Base-by-base conservation (phyloP, 2,329 filamentous ascomycete species). In the Colletotrichum sp. region DNA sequence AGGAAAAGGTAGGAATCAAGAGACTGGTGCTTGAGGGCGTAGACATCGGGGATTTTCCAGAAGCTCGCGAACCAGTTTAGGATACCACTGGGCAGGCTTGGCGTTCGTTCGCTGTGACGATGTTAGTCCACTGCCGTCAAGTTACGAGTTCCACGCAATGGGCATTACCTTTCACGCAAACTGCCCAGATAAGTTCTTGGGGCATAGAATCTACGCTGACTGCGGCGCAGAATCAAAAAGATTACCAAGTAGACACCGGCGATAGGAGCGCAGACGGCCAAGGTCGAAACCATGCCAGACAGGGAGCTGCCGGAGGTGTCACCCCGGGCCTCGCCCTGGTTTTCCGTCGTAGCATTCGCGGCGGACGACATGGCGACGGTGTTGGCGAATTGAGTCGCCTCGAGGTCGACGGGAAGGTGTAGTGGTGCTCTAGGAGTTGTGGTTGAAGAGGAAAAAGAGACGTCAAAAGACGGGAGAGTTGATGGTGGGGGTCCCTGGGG, bases 1-100 rank as follows among this genome's bases (percentile, higher is more conserved):
- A 98, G 89, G 83, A 96, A 94, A 34, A 98, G 90, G 82, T 96
- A 98, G 15, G 94, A 93, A 84, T 98, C 96, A 80, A 98, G 90
- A 2, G 95, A 96, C 84, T 96, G 94, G 85, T 97, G 95, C 81
- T 96, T 94, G 32, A 98, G 90, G 39, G 95, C 92, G 81, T 95
- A 95, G 69, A 92, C 91, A 83, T 98, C 95, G 6, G 89, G 89
- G 72, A 91, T 88, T 80, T 89, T 90, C 86, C 90, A 92, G 85
- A 94, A 93, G 32, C 87, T 83, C n/a, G 83, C 84, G 69, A 94
- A 83, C 93, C 93, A 94, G 79, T 92, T 90, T 78, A 93, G 87
- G 5, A 91, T 78, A 71, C 92, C 92, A 32, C 80, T 88, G 16
- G 91, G 89, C 0, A 92, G 86, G 3, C 85, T 80, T 18, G 91